Conservation (phyloP, 768 basidiomycete genomes). For the Cubamyces lactineus region DNA sequence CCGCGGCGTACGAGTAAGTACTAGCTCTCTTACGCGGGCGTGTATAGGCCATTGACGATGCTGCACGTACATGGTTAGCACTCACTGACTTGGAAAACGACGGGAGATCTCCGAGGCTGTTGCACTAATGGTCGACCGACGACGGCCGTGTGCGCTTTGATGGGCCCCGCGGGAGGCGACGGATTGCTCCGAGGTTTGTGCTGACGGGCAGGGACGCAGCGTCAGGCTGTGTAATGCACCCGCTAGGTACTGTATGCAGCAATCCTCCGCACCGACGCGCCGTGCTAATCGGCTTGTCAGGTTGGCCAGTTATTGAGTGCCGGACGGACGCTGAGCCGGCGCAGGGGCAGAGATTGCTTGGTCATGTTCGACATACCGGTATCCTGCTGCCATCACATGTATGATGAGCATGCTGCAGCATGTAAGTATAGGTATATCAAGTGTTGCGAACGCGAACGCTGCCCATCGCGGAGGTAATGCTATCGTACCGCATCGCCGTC, state of each 20-base stretch:
- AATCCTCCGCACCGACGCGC: no score
- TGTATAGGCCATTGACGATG: no score
- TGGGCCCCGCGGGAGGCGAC: not conserved
- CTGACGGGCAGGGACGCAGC: slow-evolving; percentile 1
- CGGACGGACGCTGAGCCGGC: not conserved
- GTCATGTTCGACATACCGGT: not conserved
- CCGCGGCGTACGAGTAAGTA: no score
- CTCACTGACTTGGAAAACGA: no score
- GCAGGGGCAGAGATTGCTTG: not conserved
- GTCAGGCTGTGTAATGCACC: not conserved
- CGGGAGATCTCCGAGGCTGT: not conserved
- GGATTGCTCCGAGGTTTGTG: slow-evolving; percentile 4
- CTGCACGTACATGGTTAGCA: no score
- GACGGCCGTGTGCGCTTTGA: not conserved
- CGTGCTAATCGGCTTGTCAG: no score
- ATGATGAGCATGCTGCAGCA: not conserved
- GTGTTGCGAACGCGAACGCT: not conserved
- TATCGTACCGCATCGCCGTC: slow-evolving; percentile 17
- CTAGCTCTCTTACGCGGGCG: no score
- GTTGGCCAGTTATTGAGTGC: no score
- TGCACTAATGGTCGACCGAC: not conserved
- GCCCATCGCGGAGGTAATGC: slow-evolving; percentile 4
- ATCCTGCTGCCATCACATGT: not conserved
- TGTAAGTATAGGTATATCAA: no score
- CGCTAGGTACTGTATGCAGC: not conserved